Evolutionary conservation across 768 basidiomycete species (phyloP), one percentile per base, ranked within the genome.

Genomic region (Leccinum aurantiacum): DNA sequence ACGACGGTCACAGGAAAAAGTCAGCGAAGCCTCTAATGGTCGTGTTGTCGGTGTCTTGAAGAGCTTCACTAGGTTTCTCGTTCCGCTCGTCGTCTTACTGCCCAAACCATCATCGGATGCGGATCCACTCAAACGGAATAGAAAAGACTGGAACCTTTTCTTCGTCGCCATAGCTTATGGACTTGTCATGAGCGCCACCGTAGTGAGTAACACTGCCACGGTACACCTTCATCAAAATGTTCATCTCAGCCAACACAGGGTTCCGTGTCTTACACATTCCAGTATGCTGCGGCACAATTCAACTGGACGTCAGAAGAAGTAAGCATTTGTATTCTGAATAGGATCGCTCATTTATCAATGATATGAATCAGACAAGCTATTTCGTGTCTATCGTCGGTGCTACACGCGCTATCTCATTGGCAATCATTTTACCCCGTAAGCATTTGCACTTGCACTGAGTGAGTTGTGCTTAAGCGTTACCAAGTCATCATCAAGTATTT

Each of bases 281-380:
- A 90, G 64, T 93, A 88, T 70, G 83, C 84, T 2, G 77, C 81
- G 9, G 73, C 78, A 0, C 78, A 75, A 3, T 92, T 89, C 69
- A 77, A 80, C 3, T 93, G 90, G 91, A 79, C 74, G 25, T 78
- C 90, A 22, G 86, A 89, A 75, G 77, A 73, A 57, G 88, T 89
- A 63, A 37, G 81, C 67, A 5, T 35, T 46, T 31, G n/a, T 11
- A 24, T 57, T 9, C 17, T 22, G 35, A 44, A 22, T 24, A 17
- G 22, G n/a, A 60, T 49, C 25, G 44, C n/a, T 44, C 19, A 0
- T 51, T 33, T 24, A 27, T 51, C 60, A 54, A 56, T 58, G 19
- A 47, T 11, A 5, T 47, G 15, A 29, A 50, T 27, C 56, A 91
- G 90, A 69, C 86, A n/a, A 89, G 89, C 19, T 91, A 91, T 67